Evolutionary conservation across 2,329 filamentous ascomycete genomes (phyloP), one percentile per base, ranked within the genome.

Genomic region (Talaromyces verruculosus): DNA sequence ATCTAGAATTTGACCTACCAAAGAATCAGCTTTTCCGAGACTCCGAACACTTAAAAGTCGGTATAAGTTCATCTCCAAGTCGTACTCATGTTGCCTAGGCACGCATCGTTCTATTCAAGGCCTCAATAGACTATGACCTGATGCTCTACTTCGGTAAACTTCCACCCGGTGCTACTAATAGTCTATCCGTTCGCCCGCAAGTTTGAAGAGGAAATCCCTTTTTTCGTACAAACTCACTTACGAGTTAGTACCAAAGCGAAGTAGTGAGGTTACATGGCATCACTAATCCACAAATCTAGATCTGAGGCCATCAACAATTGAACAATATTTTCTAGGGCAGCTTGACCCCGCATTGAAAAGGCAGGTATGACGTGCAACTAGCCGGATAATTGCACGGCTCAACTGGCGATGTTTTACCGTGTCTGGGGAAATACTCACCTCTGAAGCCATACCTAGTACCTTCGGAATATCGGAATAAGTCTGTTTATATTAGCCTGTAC

Each of bases 241-340:
- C 3, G 41, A 22, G 7, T 61, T 19, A 49, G 30, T 22, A 61
- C 41, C 25, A 61, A 61, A 49, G 39, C 17, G 28, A 61, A 17
- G 43, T 61, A 61, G 59, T 10, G 59, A 51, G 43, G 59, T 61
- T 61, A 51, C 59, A 51, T 61, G 59, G 30, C 45, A 49, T 8
- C 41, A 17, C 17, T 22, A n/a, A 22, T 28, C 19, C 43, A n/a
- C 19, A 25, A 51, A 3, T 55, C 51, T 22, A 35, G 51, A 55
- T n/a, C 3, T 33, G 25, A 33, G 49, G 28, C 17, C 15, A 53
- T 19, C 30, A 3, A 35, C 25, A 25, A 25, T 25, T 25, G 25
- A 25, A 25, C 5, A 22, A 17, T 33, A 55, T 35, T 19, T 8
- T 35, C 10, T 6, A 2, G 8, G 17, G 28, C 17, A 33, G 17